These are phyloP conservation scores for Nicotiana obtusifolia DNA, from an alignment of 257 asterid species.

Conservation along the genomic window DNA sequence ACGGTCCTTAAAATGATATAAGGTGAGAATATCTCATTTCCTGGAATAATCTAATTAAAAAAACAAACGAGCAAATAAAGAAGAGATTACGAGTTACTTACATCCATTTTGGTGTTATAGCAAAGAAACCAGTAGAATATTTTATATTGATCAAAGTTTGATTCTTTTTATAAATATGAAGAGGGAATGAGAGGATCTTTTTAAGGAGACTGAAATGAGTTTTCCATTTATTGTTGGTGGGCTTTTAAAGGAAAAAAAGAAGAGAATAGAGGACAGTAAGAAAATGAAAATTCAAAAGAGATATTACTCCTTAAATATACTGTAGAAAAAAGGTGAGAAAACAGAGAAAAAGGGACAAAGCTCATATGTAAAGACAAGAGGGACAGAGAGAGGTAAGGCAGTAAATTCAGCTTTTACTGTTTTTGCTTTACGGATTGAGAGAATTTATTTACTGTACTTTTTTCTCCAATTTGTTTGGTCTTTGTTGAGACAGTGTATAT, in stretches of 20 bases:
- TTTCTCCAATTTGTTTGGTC: constrained; percentile 23
- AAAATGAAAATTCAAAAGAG: background rate
- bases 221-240: background rate
- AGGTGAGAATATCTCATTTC: no score
- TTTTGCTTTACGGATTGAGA: background rate
- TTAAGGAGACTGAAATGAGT: background rate
- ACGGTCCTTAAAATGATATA: no score
- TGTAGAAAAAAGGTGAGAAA: background rate
- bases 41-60: no score
- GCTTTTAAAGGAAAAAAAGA: background rate
- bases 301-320: no score
- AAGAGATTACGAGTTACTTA: background rate
- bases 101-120: background rate
- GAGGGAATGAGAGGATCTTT: background rate
- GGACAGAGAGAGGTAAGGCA: constrained; percentile 15
- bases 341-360: background rate
- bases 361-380: constrained; percentile 8
- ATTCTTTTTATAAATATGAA: background rate
- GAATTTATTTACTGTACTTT: background rate
- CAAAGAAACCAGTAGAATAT: background rate
- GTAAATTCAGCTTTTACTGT: constrained; percentile 5
- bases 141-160: no score
- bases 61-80: no score
- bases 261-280: background rate
- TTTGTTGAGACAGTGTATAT: constrained; percentile 19